Evolutionary conservation across 2,329 filamentous ascomycete species (phyloP).

Genomic region (Cercospora zeae-maydis): DNA sequence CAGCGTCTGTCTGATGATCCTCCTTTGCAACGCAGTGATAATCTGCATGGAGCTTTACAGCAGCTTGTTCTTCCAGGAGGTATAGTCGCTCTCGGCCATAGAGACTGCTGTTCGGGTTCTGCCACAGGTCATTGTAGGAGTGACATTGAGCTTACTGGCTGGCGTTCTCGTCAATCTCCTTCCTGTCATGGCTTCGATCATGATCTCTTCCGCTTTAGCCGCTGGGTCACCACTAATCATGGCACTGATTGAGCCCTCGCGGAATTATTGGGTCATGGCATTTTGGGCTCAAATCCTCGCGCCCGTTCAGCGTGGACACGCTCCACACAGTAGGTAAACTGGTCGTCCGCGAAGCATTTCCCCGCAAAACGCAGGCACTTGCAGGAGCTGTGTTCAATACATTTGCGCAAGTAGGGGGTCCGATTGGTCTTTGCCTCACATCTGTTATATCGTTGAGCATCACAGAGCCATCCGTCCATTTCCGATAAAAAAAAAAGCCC

Average conservation of each 20-base stretch:
- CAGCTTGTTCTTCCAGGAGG: conserved; percentile 26
- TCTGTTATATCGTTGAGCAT: conserved; percentile 37
- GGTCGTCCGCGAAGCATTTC: conserved; percentile 44
- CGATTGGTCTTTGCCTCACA: conserved; percentile 41
- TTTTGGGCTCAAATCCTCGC: conserved; percentile 23
- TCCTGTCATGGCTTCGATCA: conserved; percentile 15
- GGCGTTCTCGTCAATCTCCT: conserved; percentile 26
- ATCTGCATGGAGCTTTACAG: conserved; percentile 34
- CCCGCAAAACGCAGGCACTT: conserved; percentile 41
- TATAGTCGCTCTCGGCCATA: conserved; percentile 24
- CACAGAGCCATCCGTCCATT: conserved; percentile 20
- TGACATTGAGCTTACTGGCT: conserved; percentile 37
- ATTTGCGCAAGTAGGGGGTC: conserved; percentile 43
- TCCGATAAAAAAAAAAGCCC: conserved; percentile 29
- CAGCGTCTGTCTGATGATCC: conserved; percentile 49
- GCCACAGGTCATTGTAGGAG: conserved; percentile 47
- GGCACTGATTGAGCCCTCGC: conserved; percentile 46
- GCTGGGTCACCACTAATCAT: conserved; percentile 45
- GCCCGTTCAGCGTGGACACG: conserved; percentile 21
- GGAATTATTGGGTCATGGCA: conserved; percentile 46
- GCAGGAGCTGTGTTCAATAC: conserved; percentile 49
- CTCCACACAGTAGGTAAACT: conserved; percentile 46
- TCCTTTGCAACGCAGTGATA: conserved; percentile 40
- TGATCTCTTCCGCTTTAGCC: conserved; percentile 14
- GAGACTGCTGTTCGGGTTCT: conserved; percentile 41